Conservation (phyloP, 495 filamentous ascomycete species). For the Xylaria flabelliformis region DNA sequence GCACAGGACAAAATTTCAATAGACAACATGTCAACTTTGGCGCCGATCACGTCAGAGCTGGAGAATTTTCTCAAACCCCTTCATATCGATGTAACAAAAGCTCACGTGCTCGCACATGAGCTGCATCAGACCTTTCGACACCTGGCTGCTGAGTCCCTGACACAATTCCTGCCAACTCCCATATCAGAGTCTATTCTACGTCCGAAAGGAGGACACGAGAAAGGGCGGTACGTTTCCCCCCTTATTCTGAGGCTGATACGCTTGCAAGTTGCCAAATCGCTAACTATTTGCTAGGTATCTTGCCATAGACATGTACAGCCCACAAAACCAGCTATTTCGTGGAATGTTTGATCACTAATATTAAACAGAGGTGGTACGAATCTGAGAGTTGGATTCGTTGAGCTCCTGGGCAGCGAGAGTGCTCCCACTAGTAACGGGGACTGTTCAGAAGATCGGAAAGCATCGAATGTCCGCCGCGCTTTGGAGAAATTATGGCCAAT, state of each 20-base stretch:
- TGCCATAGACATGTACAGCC: conserved; percentile 73
- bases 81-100: conserved; percentile 48
- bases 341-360: conserved; percentile 22
- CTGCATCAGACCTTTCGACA: conserved; percentile 66
- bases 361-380: conserved; percentile 71
- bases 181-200: conserved; percentile 68
- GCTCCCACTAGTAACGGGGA: conserved; percentile 26
- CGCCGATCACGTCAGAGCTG: conserved; percentile 38
- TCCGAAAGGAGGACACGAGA: conserved; percentile 63
- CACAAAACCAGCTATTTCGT: not conserved
- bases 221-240: conserved; percentile 57
- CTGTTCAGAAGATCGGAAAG: conserved; percentile 22
- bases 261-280: conserved; percentile 17
- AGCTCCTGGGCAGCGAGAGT: conserved; percentile 61
- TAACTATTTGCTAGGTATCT: conserved; percentile 60
- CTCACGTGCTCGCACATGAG: conserved; percentile 66
- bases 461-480: conserved; percentile 60
- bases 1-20: conserved; percentile 3
- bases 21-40: conserved; percentile 24
- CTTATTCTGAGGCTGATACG: not conserved
- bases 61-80: conserved; percentile 55
- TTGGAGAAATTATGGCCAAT: conserved; percentile 81
- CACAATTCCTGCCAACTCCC: conserved; percentile 81
- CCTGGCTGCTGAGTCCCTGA: conserved; percentile 67
- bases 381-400: conserved; percentile 78